phyloP scores from a whole-genome alignment of 805 yeast species.

The Yarrowia sp. region DNA sequence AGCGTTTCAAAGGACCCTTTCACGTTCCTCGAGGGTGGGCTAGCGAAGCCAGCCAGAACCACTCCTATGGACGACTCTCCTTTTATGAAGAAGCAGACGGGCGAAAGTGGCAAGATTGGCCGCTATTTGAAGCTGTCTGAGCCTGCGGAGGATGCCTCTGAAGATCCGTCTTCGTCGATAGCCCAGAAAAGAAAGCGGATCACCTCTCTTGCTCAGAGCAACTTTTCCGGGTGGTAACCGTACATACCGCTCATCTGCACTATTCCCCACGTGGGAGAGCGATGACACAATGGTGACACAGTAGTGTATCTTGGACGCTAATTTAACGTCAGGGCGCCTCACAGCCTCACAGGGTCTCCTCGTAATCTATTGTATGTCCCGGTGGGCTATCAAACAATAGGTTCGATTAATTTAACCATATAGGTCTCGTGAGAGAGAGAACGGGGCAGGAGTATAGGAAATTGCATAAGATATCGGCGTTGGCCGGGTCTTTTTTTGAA shows the following conservation, averaged over 20 bases:
- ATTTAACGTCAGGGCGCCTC: no score
- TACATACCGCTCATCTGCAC: not conserved
- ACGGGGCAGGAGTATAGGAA: no score
- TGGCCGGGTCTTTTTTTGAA: no score
- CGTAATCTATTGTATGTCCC: constrained; percentile 1
- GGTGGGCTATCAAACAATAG: not conserved
- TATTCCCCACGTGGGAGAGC: not conserved
- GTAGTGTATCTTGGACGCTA: not conserved
- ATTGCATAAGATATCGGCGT: no score
- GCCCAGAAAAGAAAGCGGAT: constrained; percentile 28
- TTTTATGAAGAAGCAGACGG: constrained; percentile 30
- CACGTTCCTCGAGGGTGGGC: constrained; percentile 17
- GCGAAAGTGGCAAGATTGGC: constrained; percentile 29
- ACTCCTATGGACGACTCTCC: constrained; percentile 31
- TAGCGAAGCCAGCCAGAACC: not conserved
- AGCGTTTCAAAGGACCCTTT: constrained; percentile 32
- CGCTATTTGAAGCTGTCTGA: constrained; percentile 30
- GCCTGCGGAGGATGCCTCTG: not conserved
- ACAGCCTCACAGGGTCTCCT: no score
- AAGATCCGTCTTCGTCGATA: not conserved
- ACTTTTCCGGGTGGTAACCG: constrained; percentile 33
- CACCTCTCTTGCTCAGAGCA: constrained; percentile 31
- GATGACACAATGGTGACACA: no score
- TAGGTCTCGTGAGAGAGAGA: not conserved
- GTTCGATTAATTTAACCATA: constrained; percentile 5